Conservation (phyloP, 2,329 filamentous ascomycete species). For the Fusarium lateritium region DNA sequence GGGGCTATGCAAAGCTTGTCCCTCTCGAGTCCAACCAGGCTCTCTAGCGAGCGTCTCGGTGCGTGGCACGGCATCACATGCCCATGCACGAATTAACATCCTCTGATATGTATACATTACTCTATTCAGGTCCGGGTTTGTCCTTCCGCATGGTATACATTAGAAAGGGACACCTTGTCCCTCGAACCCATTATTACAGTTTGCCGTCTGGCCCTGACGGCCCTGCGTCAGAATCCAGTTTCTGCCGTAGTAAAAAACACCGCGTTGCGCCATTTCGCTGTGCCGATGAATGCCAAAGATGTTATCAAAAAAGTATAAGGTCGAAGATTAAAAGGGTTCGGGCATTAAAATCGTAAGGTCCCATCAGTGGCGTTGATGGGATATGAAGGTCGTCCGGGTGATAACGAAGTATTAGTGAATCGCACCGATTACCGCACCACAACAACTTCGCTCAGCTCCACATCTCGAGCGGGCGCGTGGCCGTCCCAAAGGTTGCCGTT, state of each 20-base stretch:
- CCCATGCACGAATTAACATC: slow-evolving; percentile 56
- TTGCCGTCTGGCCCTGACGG: slow-evolving; percentile 47
- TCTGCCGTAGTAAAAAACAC: slow-evolving; percentile 50
- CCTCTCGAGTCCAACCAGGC: slow-evolving; percentile 40
- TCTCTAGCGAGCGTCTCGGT: slow-evolving; percentile 54
- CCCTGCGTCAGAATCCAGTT: slow-evolving; percentile 49
- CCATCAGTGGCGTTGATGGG: slow-evolving; percentile 21
- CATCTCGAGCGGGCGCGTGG: slow-evolving; percentile 55
- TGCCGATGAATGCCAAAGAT: slow-evolving; percentile 60
- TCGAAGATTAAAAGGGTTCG: slow-evolving; percentile 53
- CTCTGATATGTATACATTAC: slow-evolving; percentile 58
- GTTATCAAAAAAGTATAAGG: slow-evolving; percentile 48
- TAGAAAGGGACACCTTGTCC: slow-evolving; percentile 39
- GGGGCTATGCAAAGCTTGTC: slow-evolving; percentile 29
- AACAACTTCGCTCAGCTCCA: slow-evolving; percentile 63
- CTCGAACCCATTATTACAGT: slow-evolving; percentile 49
- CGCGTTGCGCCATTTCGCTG: slow-evolving; percentile 58
- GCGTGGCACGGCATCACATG: slow-evolving; percentile 46
- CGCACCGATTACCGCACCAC: slow-evolving; percentile 55
- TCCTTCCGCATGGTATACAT: slow-evolving; percentile 51
- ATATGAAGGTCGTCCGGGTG: slow-evolving; percentile 31
- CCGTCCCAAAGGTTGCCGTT: slow-evolving; percentile 52
- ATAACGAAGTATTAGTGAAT: slow-evolving; percentile 15
- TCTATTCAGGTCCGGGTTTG: slow-evolving; percentile 53
- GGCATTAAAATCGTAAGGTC: slow-evolving; percentile 51